Conservation (phyloP, 495 filamentous ascomycete species). For the Hypomontagnella monticulosa region DNA sequence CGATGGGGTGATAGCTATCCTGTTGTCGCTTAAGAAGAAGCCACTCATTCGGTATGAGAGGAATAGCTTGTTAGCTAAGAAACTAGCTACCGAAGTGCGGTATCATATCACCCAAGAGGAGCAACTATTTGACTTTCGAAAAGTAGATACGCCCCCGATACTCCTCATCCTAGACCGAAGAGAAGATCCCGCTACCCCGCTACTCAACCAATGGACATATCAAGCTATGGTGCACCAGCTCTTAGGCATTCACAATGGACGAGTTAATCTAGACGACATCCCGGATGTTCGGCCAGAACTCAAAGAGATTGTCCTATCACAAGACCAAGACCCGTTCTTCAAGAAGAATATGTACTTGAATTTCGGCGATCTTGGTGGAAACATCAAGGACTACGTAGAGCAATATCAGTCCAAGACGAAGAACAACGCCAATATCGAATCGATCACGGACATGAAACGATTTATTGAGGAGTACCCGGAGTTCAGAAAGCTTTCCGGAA, state of each 20-base stretch:
- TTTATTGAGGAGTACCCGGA: slow-evolving; percentile 99
- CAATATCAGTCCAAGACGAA: slow-evolving; percentile 97
- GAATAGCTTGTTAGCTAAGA: slow-evolving; percentile 89
- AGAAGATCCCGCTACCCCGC: slow-evolving; percentile 95
- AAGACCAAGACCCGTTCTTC: slow-evolving; percentile 98
- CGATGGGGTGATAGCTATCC: slow-evolving; percentile 82
- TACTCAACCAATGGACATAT: slow-evolving; percentile 98
- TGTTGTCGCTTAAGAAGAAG: slow-evolving; percentile 93
- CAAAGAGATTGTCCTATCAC: slow-evolving; percentile 93
- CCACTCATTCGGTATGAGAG: slow-evolving; percentile 94
- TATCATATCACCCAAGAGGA: slow-evolving; percentile 96
- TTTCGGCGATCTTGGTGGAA: slow-evolving; percentile 95
- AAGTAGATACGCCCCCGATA: slow-evolving; percentile 93
- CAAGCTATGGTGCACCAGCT: slow-evolving; percentile 99
- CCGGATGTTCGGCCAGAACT: slow-evolving; percentile 91
- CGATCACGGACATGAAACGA: slow-evolving; percentile 97
- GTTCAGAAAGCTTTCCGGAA: slow-evolving; percentile 94
- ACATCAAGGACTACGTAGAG: slow-evolving; percentile 98
- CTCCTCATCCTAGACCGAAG: slow-evolving; percentile 89
- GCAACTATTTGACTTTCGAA: slow-evolving; percentile 95
- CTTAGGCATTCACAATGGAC: slow-evolving; percentile 90
- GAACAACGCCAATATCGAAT: slow-evolving; percentile 92
- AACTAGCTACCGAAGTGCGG: slow-evolving; percentile 88
- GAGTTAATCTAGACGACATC: slow-evolving; percentile 85
- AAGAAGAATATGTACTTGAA: slow-evolving; percentile 99